Evolutionary conservation across 495 filamentous ascomycete species (phyloP).

Genomic region (Neurospora sp.): DNA sequence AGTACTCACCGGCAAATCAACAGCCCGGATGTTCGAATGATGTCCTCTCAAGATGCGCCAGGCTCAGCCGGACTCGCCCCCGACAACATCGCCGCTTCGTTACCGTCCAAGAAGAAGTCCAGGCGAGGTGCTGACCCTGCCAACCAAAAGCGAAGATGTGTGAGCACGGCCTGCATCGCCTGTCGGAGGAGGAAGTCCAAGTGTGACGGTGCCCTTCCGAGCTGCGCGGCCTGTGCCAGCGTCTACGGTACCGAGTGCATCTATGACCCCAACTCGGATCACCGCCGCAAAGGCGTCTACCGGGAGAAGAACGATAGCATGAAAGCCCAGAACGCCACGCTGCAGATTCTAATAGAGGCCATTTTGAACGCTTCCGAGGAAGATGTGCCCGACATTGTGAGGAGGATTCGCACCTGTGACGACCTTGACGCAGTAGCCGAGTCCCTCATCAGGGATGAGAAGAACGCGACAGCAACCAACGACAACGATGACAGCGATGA

Average conservation of each 20-base stretch:
- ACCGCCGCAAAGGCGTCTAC: slow-evolving; percentile 92
- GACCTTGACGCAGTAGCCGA: slow-evolving; percentile 86
- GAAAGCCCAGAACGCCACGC: slow-evolving; percentile 76
- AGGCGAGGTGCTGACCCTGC: slow-evolving; percentile 39
- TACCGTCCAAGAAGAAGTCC: slow-evolving; percentile 39
- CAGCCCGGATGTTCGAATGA: background rate
- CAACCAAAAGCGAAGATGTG: slow-evolving; percentile 70
- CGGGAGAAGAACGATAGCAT: slow-evolving; percentile 87
- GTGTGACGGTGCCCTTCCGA: slow-evolving; percentile 89
- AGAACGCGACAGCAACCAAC: slow-evolving; percentile 29
- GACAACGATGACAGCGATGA: slow-evolving; percentile 31
- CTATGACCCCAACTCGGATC: slow-evolving; percentile 93
- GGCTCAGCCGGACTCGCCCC: slow-evolving; percentile 21
- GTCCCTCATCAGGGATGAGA: slow-evolving; percentile 52
- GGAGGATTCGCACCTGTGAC: slow-evolving; percentile 84
- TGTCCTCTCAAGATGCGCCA: background rate
- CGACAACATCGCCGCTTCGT: slow-evolving; percentile 6
- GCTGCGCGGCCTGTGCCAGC: slow-evolving; percentile 87
- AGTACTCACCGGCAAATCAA: background rate
- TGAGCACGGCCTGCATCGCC: slow-evolving; percentile 88
- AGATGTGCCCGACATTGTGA: slow-evolving; percentile 69
- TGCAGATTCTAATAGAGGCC: slow-evolving; percentile 86
- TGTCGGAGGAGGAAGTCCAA: slow-evolving; percentile 87
- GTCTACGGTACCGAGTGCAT: slow-evolving; percentile 90
- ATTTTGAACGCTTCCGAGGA: slow-evolving; percentile 83